A percentile compares a stretch with the other conserved stretches of the same genome.
Evolutionary conservation across 305 asterid genomes (phyloP).

Genomic region (Plantago lanceolata): DNA sequence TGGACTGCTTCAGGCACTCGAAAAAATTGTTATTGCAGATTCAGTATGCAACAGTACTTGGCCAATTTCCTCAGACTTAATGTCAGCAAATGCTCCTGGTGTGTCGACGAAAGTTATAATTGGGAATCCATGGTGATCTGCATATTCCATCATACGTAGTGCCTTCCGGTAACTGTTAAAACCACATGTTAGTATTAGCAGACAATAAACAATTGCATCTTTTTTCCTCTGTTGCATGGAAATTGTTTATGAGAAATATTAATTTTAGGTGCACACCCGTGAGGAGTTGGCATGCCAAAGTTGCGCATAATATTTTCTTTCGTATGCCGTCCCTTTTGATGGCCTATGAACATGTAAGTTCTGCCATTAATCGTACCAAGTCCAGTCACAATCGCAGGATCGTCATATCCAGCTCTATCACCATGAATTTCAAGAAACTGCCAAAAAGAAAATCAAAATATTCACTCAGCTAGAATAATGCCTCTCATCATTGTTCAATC

Average conservation of each 20-base stretch:
- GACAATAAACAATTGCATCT: neutral
- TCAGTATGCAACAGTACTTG: constrained; percentile 49
- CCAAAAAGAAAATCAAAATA: constrained; percentile 19
- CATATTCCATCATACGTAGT: constrained; percentile 90
- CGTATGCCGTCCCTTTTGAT: constrained; percentile 92
- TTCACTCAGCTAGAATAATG: constrained; percentile 2
- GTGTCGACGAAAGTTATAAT: constrained; percentile 91
- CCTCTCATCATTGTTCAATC: neutral
- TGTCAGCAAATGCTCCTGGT: constrained; percentile 98
- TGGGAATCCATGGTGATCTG: constrained; percentile 97
- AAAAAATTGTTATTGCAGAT: constrained; percentile 9
- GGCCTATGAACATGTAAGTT: constrained; percentile 94
- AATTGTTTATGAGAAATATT: constrained; percentile 10
- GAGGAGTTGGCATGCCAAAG: constrained; percentile 99
- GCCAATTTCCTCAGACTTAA: constrained; percentile 85
- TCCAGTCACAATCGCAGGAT: constrained; percentile 94
- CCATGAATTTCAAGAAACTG: constrained; percentile 99
- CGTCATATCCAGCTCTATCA: constrained; percentile 96
- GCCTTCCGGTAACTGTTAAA: constrained; percentile 89
- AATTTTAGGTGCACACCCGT: constrained; percentile 58
- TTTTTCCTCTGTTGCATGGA: constrained; percentile 1
- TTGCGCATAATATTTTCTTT: constrained; percentile 90
- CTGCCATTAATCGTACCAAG: constrained; percentile 86
- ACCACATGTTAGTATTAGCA: constrained; percentile 26
- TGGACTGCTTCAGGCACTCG: neutral